These are phyloP conservation scores for Flaveria ramosissima DNA, from an alignment of 129 eudicot species.

Conservation along the genomic window DNA sequence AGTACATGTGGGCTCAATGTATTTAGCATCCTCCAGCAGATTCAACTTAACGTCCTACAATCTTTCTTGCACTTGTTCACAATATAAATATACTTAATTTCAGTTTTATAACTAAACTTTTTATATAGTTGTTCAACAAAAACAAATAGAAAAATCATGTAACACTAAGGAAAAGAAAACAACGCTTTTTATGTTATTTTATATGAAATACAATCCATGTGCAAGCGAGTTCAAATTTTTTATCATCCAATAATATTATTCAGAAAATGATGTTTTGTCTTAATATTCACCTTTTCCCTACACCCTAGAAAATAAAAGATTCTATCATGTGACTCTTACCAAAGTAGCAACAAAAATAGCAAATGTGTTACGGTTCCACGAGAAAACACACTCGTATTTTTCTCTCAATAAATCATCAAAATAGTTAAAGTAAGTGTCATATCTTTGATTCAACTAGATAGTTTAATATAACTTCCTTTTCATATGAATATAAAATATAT, in stretches of 20 bases:
- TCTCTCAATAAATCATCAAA: neutral
- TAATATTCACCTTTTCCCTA: slow-evolving; percentile 24
- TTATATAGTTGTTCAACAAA: neutral
- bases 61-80: neutral
- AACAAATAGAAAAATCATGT: neutral
- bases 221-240: neutral
- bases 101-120: neutral
- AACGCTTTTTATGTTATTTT: neutral
- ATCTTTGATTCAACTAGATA: neutral
- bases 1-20: neutral
- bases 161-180: neutral
- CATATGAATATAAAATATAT: no score
- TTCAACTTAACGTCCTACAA: neutral
- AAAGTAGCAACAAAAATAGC: slow-evolving; percentile 38
- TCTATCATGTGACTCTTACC: slow-evolving; percentile 43
- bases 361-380: slow-evolving; percentile 32
- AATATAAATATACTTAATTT: neutral
- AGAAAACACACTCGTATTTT: slow-evolving; percentile 37
- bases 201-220: neutral
- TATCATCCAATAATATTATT: neutral
- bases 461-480: neutral
- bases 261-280: slow-evolving; percentile 19
- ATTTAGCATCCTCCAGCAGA: neutral
- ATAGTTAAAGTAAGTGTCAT: neutral
- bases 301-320: slow-evolving; percentile 38